Evolutionary conservation across 2,329 filamentous ascomycete genomes (phyloP).

Genomic region (Paraphoma sp.): DNA sequence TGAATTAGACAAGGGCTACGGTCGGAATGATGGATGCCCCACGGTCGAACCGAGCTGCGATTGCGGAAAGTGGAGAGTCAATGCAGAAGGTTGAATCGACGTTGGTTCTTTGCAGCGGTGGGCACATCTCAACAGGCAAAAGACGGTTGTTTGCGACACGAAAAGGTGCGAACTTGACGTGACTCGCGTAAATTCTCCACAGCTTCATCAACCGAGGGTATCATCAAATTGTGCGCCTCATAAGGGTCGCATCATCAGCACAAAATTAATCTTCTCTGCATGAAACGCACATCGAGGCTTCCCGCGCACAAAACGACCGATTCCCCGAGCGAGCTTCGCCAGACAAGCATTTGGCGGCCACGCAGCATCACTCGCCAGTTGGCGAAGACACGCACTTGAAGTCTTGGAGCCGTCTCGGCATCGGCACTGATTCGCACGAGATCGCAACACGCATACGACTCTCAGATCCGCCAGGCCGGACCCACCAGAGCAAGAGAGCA

Average conservation of each 20-base stretch:
- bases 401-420: background rate
- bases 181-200: background rate
- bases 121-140: background rate
- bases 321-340: background rate
- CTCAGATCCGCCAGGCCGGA: background rate
- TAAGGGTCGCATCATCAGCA: background rate
- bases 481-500: background rate
- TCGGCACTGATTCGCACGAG: conserved; percentile 2
- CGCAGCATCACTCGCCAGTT: background rate
- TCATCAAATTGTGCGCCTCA: background rate
- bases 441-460: background rate
- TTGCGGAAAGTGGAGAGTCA: conserved; percentile 2
- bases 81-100: background rate
- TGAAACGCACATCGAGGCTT: background rate
- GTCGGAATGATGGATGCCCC: conserved; percentile 16
- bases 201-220: background rate
- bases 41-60: conserved; percentile 13
- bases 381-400: background rate
- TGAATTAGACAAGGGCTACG: conserved; percentile 14
- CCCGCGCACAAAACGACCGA: background rate
- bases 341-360: conserved; percentile 3
- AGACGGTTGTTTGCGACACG: background rate
- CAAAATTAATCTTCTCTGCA: background rate
- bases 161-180: background rate
- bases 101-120: background rate